phyloP scores from a whole-genome alignment of 2,329 filamentous ascomycete genomes.

The Talaromyces verruculosus region DNA sequence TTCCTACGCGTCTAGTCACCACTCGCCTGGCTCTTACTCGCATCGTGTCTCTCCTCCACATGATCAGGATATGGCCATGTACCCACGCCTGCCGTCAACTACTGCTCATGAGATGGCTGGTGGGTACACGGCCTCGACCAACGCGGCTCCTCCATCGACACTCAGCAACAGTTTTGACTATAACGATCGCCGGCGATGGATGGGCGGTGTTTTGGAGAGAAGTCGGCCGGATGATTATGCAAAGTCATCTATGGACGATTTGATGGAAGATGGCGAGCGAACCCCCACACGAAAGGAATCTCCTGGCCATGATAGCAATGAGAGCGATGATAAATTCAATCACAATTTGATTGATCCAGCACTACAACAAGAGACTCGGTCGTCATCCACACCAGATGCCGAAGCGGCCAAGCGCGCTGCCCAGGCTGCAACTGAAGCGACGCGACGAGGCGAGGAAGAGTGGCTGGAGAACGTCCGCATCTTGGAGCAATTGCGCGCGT shows the following conservation, averaged over 20 bases:
- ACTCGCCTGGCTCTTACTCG: constrained; percentile 57
- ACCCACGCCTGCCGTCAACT: constrained; percentile 62
- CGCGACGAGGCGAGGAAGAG: constrained; percentile 50
- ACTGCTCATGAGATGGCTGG: constrained; percentile 57
- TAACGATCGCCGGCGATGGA: constrained; percentile 61
- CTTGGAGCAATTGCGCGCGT: constrained; percentile 59
- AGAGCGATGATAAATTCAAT: constrained; percentile 28
- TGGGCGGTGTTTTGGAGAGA: constrained; percentile 60
- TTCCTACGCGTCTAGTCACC: constrained; percentile 63
- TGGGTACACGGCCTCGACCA: constrained; percentile 51
- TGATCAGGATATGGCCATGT: constrained; percentile 55
- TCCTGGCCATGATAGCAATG: constrained; percentile 20
- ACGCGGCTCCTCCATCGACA: constrained; percentile 61
- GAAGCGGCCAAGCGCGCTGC: constrained; percentile 39
- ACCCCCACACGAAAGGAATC: constrained; percentile 32
- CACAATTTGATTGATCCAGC: constrained; percentile 46
- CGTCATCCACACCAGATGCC: constrained; percentile 29
- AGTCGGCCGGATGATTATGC: constrained; percentile 47
- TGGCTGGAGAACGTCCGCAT: constrained; percentile 67
- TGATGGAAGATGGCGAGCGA: constrained; percentile 29
- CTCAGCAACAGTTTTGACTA: constrained; percentile 61
- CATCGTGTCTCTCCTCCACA: constrained; percentile 54
- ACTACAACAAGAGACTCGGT: constrained; percentile 26
- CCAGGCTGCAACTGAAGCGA: constrained; percentile 41
- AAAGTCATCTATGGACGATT: constrained; percentile 23